phyloP scores from a whole-genome alignment of 257 asterid genomes.

The Sherardia arvensis region DNA sequence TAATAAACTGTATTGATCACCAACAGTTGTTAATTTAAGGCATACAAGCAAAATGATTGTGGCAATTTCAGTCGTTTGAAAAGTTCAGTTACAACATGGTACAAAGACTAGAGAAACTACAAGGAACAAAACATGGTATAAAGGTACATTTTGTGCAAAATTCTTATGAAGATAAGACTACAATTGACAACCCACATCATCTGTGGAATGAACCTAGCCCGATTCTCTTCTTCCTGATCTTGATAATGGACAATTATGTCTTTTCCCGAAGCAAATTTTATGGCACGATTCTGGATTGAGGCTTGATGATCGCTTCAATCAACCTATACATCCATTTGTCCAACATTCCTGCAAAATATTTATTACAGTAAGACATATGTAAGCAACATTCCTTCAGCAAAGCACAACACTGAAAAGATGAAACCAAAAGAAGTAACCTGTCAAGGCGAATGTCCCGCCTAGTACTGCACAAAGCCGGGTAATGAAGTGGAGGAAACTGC shows the following conservation, averaged over 20 bases:
- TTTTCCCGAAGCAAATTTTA: conserved; percentile 23
- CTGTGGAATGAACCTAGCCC: neutral
- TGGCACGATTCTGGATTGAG: conserved; percentile 46
- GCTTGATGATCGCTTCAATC: conserved; percentile 58
- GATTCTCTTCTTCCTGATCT: neutral
- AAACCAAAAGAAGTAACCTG: conserved; percentile 42
- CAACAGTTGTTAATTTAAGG: no score
- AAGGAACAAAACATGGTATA: no score
- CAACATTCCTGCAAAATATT: conserved; percentile 66
- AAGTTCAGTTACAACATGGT: neutral
- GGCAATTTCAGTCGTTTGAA: neutral
- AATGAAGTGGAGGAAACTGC: conserved; percentile 93
- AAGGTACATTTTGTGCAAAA: neutral
- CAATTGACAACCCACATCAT: conserved; percentile 3
- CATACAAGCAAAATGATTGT: neutral
- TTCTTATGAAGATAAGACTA: neutral
- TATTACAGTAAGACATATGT: neutral
- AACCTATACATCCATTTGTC: conserved; percentile 89
- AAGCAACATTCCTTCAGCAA: neutral
- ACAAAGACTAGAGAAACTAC: neutral
- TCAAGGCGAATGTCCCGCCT: conserved; percentile 96
- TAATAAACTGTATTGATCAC: no score
- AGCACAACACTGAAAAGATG: neutral
- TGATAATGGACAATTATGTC: conserved; percentile 7
- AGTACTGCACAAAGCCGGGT: conserved; percentile 96